Base-by-base conservation (phyloP, 164 flowering plant species). In the Vitis rupestris region DNA sequence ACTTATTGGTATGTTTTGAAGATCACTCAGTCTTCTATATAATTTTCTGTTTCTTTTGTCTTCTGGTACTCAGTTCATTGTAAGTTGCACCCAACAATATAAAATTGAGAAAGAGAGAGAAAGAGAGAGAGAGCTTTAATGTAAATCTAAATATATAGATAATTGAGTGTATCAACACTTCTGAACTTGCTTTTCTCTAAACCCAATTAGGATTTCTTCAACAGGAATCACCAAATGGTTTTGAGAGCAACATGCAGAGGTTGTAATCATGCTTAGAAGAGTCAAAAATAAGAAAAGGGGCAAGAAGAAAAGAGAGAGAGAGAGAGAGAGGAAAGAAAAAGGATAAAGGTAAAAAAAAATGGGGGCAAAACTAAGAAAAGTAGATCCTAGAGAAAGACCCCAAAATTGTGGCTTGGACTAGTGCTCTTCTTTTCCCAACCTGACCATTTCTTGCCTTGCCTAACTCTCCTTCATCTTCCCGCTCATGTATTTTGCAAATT, bases 171-270 rank as follows among this genome's bases (percentile, higher is more conserved):
- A 72, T 71, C 85, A 82, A 82, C 83, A 75, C 85, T 64, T 77
- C 81, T 70, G 74, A 70, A 73, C 80, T 80, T 82, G 82, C 27
- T 71, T 15, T 69, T 72, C 77, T 70, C 84, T 61, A 23, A 50
- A 31, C 68, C 70, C 79, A 31, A 67, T 23, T 16, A 68, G 77
- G 80, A 70, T 71, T 76, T 31, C 44, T 78, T 13, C 61, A 31
- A 16, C 47, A 30, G 65, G 75, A 75, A 71, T 71, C 71, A 23
- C 67, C 19, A 68, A 67, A 71, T 74, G 77, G 72, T 67, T 69
- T 72, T 56, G 59, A 74, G 81, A 74, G 73, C 3, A 70, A 75
- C 82, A 78, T 73, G 80, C 78, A 74, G 84, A 81, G 88, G 88
- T 85, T 82, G 88, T 79, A 64, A 61, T 55, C 67, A 59, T 65